A percentile compares a stretch with the other conserved stretches of the same genome.
Evolutionary conservation across 176 grass and related monocot genomes (phyloP).

Genomic region (Luzula sylvatica): DNA sequence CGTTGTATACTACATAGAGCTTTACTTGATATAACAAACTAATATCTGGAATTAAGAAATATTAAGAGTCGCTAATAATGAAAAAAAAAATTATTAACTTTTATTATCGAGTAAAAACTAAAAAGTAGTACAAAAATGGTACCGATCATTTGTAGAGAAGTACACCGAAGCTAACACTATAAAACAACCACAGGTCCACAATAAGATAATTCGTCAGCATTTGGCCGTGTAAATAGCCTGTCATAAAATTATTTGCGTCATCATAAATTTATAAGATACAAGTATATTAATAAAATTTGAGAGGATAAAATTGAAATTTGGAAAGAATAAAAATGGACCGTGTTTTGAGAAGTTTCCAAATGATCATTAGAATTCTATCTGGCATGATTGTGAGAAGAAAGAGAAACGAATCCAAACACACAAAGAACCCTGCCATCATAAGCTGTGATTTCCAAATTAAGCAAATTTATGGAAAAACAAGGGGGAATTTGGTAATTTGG

Average conservation of each 20-base stretch:
- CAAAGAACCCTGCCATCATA: constrained; percentile 76
- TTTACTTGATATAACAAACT: constrained; percentile 99
- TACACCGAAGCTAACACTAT: constrained; percentile 83
- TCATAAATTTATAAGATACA: not conserved
- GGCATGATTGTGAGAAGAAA: constrained; percentile 87
- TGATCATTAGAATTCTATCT: constrained; percentile 60
- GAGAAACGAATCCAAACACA: constrained; percentile 91
- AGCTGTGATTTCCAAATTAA: constrained; percentile 50
- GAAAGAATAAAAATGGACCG: constrained; percentile 40
- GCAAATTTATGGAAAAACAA: not conserved
- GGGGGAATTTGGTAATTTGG: not conserved
- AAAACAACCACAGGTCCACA: constrained; percentile 98
- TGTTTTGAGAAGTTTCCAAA: constrained; percentile 63
- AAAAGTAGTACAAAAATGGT: too few species aligned
- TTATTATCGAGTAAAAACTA: constrained; percentile 6
- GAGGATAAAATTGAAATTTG: too few species aligned
- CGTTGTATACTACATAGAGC: constrained; percentile 97
- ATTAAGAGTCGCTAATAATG: constrained; percentile 15
- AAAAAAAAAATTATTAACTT: not conserved
- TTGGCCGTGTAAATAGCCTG: constrained; percentile 73
- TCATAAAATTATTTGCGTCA: constrained; percentile 23
- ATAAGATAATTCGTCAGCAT: constrained; percentile 89
- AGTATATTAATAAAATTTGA: constrained; percentile 3
- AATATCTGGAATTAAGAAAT: constrained; percentile 72
- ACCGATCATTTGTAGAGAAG: constrained; percentile 93